Evolutionary conservation across 805 yeast genomes (phyloP).

Genomic region (Candida corydali): DNA sequence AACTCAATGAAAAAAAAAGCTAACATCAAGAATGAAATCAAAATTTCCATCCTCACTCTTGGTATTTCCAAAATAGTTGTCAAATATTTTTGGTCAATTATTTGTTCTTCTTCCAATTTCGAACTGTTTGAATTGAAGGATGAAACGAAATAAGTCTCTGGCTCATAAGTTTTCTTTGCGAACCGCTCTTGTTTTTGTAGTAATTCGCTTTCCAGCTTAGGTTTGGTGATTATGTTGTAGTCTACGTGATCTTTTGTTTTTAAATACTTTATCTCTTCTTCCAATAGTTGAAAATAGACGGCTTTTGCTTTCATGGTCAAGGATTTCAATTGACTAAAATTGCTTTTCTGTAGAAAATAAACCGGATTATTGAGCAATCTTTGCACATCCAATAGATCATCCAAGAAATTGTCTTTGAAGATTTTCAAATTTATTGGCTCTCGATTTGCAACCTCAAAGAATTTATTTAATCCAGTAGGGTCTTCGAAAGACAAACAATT

Average conservation of each 20-base stretch:
- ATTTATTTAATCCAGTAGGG: constrained; percentile 42
- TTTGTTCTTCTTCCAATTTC: constrained; percentile 16
- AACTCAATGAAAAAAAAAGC: constrained; percentile 28
- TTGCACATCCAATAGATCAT: constrained; percentile 28
- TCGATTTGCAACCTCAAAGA: constrained; percentile 28
- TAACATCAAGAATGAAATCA: constrained; percentile 17
- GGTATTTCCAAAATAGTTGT: constrained; percentile 15
- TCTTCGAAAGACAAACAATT: constrained; percentile 35
- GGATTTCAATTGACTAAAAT: constrained; percentile 16
- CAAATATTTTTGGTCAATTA: constrained; percentile 6
- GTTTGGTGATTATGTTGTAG: constrained; percentile 12
- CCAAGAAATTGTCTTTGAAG: constrained; percentile 23
- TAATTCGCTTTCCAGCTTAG: constrained; percentile 14
- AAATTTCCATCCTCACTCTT: constrained; percentile 6
- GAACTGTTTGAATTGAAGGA: constrained; percentile 19
- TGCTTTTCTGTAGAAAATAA: constrained; percentile 19
- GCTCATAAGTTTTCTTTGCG: constrained; percentile 20
- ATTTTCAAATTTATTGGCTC: constrained; percentile 18
- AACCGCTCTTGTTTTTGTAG: constrained; percentile 17
- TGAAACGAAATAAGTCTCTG: constrained; percentile 35
- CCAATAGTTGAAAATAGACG: constrained; percentile 25
- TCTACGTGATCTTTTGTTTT: constrained; percentile 15
- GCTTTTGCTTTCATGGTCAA: constrained; percentile 21
- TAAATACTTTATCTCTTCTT: constrained; percentile 24
- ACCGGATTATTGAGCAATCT: constrained; percentile 35